Evolutionary conservation across 1,284 basidiomycete genomes (phyloP).

Genomic region (Xerocomus nothofagi): DNA sequence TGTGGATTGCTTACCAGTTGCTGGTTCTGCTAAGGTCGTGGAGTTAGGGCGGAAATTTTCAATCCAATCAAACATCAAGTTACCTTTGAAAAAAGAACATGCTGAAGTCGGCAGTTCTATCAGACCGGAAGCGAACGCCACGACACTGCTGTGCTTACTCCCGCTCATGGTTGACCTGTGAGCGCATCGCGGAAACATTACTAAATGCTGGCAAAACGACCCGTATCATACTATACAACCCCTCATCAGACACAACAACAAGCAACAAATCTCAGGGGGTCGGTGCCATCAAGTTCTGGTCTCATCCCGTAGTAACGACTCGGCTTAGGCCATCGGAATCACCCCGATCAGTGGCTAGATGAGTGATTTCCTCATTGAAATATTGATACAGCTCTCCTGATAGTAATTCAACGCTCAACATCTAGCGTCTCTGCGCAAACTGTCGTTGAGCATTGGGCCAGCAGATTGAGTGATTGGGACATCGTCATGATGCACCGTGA

Average conservation of each 20-base stretch:
- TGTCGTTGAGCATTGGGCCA: constrained; percentile 47
- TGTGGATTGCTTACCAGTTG: too few species aligned
- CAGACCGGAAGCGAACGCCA: too few species aligned
- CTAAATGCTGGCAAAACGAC: too few species aligned
- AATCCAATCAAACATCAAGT: neutral
- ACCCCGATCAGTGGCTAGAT: too few species aligned
- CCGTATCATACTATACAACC: too few species aligned
- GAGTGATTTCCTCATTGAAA: neutral
- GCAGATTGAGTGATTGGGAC: constrained; percentile 62
- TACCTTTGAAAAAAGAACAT: neutral
- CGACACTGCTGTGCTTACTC: too few species aligned
- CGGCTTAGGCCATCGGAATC: neutral
- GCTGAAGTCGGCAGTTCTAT: neutral
- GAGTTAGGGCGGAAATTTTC: constrained; percentile 23
- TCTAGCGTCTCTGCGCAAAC: constrained; percentile 27
- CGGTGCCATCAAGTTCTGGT: constrained; percentile 16
- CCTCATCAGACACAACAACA: too few species aligned
- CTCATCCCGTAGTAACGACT: constrained; percentile 23
- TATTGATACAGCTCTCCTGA: neutral
- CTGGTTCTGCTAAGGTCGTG: neutral
- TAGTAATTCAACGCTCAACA: constrained; percentile 6
- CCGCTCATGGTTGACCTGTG: too few species aligned
- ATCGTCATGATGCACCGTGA: constrained; percentile 60
- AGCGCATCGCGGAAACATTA: neutral
- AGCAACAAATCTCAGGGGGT: neutral